A percentile compares a stretch with the other conserved stretches of the same genome.
These are phyloP conservation scores for Quercus suber DNA, from an alignment of 306 rosid species.

Conservation along the genomic window DNA sequence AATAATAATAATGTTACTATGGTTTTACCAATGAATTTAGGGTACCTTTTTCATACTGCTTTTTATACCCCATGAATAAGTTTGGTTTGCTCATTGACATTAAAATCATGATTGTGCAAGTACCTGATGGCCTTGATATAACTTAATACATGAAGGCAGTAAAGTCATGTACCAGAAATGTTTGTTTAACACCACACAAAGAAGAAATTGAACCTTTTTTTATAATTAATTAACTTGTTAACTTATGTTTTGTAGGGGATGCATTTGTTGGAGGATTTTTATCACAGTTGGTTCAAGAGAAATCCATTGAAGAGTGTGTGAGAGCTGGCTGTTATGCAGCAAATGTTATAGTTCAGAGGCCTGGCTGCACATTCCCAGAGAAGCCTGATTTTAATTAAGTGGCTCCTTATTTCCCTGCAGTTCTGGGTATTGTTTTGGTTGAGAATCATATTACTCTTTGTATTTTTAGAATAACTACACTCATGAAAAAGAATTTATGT, in stretches of 20 bases:
- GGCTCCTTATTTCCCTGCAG: neutral
- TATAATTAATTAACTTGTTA: neutral
- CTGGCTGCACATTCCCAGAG: conserved; percentile 93
- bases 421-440: neutral
- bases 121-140: neutral
- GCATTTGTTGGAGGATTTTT: conserved; percentile 97
- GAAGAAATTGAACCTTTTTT: neutral
- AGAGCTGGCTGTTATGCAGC: conserved; percentile 84
- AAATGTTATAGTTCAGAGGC: conserved; percentile 82
- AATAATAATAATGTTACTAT: no score
- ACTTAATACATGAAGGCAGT: neutral
- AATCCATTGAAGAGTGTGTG: conserved; percentile 76
- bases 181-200: neutral
- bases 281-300: conserved; percentile 71
- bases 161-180: neutral
- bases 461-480: neutral
- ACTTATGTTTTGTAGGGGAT: conserved; percentile 56
- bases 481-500: no score
- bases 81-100: neutral
- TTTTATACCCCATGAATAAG: neutral
- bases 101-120: neutral
- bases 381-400: conserved; percentile 73
- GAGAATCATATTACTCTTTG: neutral
- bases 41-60: neutral
- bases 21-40: no score